Percentiles rank a stretch among this genome's conserved stretches.
Evolutionary conservation across 164 flowering plant species (phyloP).

Genomic region (Umbilicus rupestris): DNA sequence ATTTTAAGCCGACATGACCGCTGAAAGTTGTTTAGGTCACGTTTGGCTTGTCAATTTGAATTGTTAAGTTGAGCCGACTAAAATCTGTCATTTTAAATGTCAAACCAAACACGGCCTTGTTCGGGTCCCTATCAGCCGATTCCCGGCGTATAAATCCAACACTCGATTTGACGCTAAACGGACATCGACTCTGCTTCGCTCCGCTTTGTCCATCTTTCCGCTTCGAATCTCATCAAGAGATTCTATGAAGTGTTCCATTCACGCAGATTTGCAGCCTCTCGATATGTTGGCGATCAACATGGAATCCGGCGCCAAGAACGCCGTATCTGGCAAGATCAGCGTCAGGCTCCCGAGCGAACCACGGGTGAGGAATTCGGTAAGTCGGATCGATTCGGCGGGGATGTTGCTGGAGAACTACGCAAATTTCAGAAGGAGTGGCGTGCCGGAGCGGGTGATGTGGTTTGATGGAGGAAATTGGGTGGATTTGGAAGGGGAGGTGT

Average conservation of each 20-base stretch:
- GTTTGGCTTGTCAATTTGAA: not conserved
- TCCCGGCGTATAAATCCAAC: not conserved
- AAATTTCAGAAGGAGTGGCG: constrained; percentile 27
- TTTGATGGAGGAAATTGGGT: constrained; percentile 25
- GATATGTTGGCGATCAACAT: not conserved
- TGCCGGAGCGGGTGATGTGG: constrained; percentile 26
- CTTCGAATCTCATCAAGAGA: too few relatives aligned
- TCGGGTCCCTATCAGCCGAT: not conserved
- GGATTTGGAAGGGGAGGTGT: constrained; percentile 20
- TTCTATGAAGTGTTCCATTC: too few relatives aligned
- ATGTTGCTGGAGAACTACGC: constrained; percentile 20
- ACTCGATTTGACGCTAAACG: not conserved
- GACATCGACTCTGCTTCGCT: not conserved
- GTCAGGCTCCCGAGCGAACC: not conserved
- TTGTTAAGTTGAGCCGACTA: not conserved
- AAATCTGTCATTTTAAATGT: not conserved
- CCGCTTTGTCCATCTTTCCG: not conserved
- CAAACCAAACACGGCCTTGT: not conserved
- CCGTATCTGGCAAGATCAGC: not conserved
- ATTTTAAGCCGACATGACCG: not conserved
- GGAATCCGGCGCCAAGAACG: not conserved
- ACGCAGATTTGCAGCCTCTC: too few relatives aligned
- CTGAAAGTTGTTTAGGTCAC: not conserved
- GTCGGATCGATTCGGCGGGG: not conserved
- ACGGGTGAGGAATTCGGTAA: not conserved